Evolutionary conservation across 345 rosid species (phyloP), one percentile per base, ranked within the genome.

Genomic region (Salix viminalis): DNA sequence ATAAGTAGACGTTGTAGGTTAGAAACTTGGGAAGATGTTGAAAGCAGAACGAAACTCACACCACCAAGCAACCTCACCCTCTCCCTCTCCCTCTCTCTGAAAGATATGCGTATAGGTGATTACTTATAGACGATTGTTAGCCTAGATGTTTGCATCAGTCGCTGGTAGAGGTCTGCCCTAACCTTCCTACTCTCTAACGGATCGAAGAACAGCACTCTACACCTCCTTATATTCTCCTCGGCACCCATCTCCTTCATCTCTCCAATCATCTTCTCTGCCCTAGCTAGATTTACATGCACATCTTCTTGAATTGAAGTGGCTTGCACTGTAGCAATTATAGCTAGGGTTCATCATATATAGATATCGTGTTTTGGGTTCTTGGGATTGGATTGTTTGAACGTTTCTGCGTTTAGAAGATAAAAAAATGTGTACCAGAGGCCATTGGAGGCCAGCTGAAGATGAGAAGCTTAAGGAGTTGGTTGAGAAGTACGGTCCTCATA

Each of bases 31-130:
- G 75, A 76, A 75, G 94, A 92, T 78, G 94, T 92, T 90, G 97
- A 92, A 88, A 92, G 90, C 84, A 84, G 89, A 91, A 89, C 90
- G 83, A 87, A 91, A 82, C 70, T 72, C 80, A 84, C 83, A 84
- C 89, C 83, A 84, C 86, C 87, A 90, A 87, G 92, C 91, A 91
- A 90, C 88, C 96, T 84, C 79, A 36, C 89, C 94, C 82, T 75
- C 42, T 71, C 70, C 75, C 66, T 54, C 18, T 7, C 26, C 75
- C 67, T 54, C 18, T 7, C 26, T 34, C 34, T 34, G 37, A 34
- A 34, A 34, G 37, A 48, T 18, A 62, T 39, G 67, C 52, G 78
- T 9, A 46, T 54, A 46, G 76, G 77, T 62, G 86, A 78, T 88
- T 85, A 88, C 88, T 86, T 88, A 81, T 79, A 87, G 85, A 70